A percentile compares a stretch with the other conserved stretches of the same genome.
These are phyloP conservation scores for Striga asiatica DNA, from an alignment of 257 asterid genomes.

Conservation along the genomic window DNA sequence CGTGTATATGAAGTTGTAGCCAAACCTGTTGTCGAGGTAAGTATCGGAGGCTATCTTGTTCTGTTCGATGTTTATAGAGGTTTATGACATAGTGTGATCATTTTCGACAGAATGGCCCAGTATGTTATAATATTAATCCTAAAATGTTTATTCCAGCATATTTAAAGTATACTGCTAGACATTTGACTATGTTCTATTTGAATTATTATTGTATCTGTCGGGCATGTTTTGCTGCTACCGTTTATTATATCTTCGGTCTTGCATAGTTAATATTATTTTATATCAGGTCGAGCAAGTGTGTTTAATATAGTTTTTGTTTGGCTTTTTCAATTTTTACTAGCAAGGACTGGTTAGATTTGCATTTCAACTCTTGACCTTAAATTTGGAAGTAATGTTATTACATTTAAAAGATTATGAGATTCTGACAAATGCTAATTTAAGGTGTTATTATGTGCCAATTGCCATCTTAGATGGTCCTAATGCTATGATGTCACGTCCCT, in stretches of 20 bases:
- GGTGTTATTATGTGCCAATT: too few species aligned
- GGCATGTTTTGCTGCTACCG: slow-evolving; percentile 7
- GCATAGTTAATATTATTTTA: neutral
- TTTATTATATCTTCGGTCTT: neutral
- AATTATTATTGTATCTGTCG: neutral
- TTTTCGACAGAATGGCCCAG: neutral
- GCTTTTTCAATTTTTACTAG: neutral
- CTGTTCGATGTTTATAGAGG: neutral
- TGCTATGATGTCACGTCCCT: too few species aligned
- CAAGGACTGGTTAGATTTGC: too few species aligned
- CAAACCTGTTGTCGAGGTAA: slow-evolving; percentile 90
- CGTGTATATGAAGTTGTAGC: slow-evolving; percentile 92
- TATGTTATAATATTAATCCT: neutral
- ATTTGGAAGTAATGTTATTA: too few species aligned
- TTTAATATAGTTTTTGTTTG: slow-evolving; percentile 2
- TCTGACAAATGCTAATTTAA: too few species aligned
- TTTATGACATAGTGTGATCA: too few species aligned
- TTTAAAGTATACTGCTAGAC: neutral
- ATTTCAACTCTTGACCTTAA: neutral
- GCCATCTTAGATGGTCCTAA: too few species aligned
- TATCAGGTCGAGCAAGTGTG: neutral
- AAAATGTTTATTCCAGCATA: neutral
- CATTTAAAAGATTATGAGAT: too few species aligned
- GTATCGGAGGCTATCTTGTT: slow-evolving; percentile 13
- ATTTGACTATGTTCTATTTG: neutral